phyloP scores from a whole-genome alignment of 1,284 basidiomycete genomes.

The Cryptococcus amylolentus region DNA sequence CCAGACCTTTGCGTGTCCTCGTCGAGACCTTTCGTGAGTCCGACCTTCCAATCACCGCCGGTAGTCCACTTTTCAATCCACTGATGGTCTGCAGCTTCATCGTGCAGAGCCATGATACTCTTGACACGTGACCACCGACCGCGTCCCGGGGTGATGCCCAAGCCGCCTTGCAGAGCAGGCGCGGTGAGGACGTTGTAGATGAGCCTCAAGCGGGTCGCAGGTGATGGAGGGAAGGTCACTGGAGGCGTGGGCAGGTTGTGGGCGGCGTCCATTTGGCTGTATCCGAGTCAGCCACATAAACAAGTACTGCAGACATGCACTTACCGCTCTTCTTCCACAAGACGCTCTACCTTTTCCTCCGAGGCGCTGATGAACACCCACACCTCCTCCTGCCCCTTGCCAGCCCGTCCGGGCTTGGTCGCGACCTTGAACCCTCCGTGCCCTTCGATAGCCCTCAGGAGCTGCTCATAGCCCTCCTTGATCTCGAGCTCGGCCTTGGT shows the following conservation, averaged over 20 bases:
- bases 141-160: conserved; percentile 69
- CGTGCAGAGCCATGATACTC: conserved; percentile 76
- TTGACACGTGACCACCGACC: conserved; percentile 73
- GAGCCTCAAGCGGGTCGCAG: conserved; percentile 61
- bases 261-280: conserved; percentile 24
- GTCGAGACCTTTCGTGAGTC: conserved; percentile 55
- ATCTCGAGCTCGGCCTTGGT: conserved; percentile 26
- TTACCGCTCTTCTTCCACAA: conserved; percentile 72
- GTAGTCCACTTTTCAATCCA: conserved; percentile 44
- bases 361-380: conserved; percentile 76
- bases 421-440: conserved; percentile 41
- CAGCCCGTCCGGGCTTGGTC: conserved; percentile 23
- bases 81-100: conserved; percentile 59
- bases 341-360: conserved; percentile 58
- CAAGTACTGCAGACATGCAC: conserved; percentile 28
- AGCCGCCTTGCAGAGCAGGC: conserved; percentile 65
- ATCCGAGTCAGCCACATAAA: neutral
- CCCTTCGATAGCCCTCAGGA: conserved; percentile 35
- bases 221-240: conserved; percentile 59
- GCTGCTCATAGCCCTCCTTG: conserved; percentile 32
- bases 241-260: conserved; percentile 60
- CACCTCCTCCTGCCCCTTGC: conserved; percentile 61
- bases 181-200: conserved; percentile 72
- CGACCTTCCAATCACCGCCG: conserved; percentile 54
- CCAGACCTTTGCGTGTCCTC: conserved; percentile 51